Evolutionary conservation across 2,329 filamentous ascomycete genomes (phyloP), one percentile per base, ranked within the genome.

Genomic region (Fusarium sp.): DNA sequence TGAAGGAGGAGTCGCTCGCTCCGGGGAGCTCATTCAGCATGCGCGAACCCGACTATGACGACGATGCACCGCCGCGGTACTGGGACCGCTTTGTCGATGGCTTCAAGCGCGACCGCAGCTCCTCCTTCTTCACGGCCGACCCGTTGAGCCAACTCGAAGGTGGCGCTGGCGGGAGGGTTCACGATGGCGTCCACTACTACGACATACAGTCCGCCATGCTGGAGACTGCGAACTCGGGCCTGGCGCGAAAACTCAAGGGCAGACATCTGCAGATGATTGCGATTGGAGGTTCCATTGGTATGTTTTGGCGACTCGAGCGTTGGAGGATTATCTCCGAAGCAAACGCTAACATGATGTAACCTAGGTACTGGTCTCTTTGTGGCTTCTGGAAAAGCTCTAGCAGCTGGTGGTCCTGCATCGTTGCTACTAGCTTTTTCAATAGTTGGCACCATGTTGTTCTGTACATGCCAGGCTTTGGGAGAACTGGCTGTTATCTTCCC

Each of bases 241-340:
- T 98, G 55, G 88, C 91, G 55, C 86, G 93, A 75, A 90, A 89
- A 78, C 81, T 97, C 72, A 96, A 96, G 81, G 89, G 90, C 18
- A 86, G 93, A 51, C 95, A 98, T 83, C 78, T 97, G 77, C 94
- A 97, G 82, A 97, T 97, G 95, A 97, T 97, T 83, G 95, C 95
- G 13, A 97, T 97, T 72, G 93, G 93, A 73, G 94, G 94, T 44
- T 95, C 92, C 10, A 97, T 97, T 74, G 92, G 91, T 88, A 82
- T 40, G 79, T 71, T 38, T 46, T 25, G 14, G 42, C 20, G 44
- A 29, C 36, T 58, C 20, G 13, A 42, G 29, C 51, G 33, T 33
- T 16, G 31, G 38, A 46, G 67, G 40, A n/a, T 57, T 51, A 31
- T 25, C 16, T 56, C 29, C 23, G 34, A 51, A 58, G 23, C 20